A percentile compares a stretch with the other conserved stretches of the same genome.
Evolutionary conservation across 2,329 filamentous ascomycete species (phyloP).

Genomic region (Cordyceps cicadae): DNA sequence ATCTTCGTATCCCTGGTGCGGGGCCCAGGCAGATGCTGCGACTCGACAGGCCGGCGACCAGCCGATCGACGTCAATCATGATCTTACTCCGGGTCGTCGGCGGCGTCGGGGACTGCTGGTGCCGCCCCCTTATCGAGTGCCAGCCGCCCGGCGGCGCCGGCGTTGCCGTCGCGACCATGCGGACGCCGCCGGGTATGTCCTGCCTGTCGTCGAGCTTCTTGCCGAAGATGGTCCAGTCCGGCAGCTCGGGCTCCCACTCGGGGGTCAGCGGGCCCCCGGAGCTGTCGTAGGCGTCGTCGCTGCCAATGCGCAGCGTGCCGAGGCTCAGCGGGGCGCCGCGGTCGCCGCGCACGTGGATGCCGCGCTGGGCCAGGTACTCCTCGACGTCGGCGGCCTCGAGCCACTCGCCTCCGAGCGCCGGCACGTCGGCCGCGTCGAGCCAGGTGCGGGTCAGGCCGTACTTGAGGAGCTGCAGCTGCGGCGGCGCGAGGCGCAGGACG

Average conservation of each 20-base stretch:
- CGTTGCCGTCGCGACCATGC: neutral
- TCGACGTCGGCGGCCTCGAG: slow-evolving; percentile 10
- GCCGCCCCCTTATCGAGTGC: neutral
- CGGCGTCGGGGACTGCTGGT: neutral
- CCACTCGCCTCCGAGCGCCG: slow-evolving; percentile 7
- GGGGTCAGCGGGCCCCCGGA: neutral
- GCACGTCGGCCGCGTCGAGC: slow-evolving; percentile 9
- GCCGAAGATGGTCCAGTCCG: slow-evolving; percentile 11
- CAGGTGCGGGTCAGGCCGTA: slow-evolving; percentile 10
- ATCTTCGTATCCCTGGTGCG: slow-evolving; percentile 7
- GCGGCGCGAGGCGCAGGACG: slow-evolving; percentile 6
- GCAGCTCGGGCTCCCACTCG: slow-evolving; percentile 9
- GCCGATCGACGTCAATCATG: slow-evolving; percentile 5
- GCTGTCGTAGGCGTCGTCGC: neutral
- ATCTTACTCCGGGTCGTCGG: neutral
- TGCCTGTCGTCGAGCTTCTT: slow-evolving; percentile 5
- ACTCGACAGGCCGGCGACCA: neutral
- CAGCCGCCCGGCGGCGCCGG: neutral
- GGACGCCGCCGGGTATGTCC: slow-evolving; percentile 1
- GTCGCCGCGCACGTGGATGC: slow-evolving; percentile 3
- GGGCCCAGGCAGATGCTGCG: slow-evolving; percentile 7
- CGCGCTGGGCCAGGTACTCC: slow-evolving; percentile 9
- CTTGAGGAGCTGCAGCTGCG: slow-evolving; percentile 6
- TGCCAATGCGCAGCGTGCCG: slow-evolving; percentile 1
- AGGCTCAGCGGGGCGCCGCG: neutral